Percentiles rank a stretch among this genome's conserved stretches.
Evolutionary conservation across 768 basidiomycete genomes (phyloP).

Genomic region (Termitomyces sp.): DNA sequence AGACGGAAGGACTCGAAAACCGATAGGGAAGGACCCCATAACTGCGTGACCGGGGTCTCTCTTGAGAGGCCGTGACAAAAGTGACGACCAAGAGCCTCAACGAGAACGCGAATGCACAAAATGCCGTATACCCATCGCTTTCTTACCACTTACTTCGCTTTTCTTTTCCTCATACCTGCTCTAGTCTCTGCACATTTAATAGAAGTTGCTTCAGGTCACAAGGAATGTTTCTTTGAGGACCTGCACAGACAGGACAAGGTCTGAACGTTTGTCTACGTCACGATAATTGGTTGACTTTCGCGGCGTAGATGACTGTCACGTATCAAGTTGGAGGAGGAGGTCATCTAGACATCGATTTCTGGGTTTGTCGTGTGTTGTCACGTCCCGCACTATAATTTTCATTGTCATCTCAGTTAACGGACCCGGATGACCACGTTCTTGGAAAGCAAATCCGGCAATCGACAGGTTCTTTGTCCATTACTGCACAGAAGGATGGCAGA

Average conservation of each 20-base stretch:
- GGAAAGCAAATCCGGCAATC: constrained; percentile 82
- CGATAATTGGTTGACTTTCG: background rate
- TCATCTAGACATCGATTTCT: constrained; percentile 96
- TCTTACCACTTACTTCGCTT: constrained; percentile 31
- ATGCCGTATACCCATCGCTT: constrained; percentile 30
- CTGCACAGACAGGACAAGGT: constrained; percentile 89
- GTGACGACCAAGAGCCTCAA: background rate
- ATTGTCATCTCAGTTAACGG: constrained; percentile 55
- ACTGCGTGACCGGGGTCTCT: constrained; percentile 15
- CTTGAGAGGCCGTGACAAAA: background rate
- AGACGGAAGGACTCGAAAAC: constrained; percentile 12
- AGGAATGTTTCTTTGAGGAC: constrained; percentile 97
- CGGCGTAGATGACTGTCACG: constrained; percentile 89
- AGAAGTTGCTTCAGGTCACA: constrained; percentile 70
- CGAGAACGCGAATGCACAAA: constrained; percentile 9
- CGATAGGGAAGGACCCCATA: constrained; percentile 14
- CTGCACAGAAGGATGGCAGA: constrained; percentile 81
- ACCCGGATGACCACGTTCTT: constrained; percentile 64
- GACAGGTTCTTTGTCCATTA: constrained; percentile 85
- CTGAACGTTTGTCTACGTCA: constrained; percentile 3
- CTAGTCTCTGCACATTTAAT: constrained; percentile 62
- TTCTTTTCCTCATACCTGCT: constrained; percentile 36
- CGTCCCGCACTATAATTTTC: constrained; percentile 5
- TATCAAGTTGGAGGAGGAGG: constrained; percentile 99
- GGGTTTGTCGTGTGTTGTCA: constrained; percentile 44